Evolutionary conservation across 2,329 filamentous ascomycete species (phyloP).

Genomic region (Aspergillus ochraceoroseus): DNA sequence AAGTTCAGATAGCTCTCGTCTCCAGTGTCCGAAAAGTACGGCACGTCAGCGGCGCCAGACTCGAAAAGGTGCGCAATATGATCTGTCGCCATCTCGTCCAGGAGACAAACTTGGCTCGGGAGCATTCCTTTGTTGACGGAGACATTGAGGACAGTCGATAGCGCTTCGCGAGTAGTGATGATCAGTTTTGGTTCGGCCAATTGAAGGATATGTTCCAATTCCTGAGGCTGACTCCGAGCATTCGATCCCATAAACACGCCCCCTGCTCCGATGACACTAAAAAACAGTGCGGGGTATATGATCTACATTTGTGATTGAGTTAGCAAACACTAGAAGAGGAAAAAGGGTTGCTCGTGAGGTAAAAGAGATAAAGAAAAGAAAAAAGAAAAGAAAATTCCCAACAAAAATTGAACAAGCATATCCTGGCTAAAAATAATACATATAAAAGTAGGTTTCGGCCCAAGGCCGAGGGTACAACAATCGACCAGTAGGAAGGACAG

Average conservation of each 20-base stretch:
- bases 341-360: slow-evolving; percentile 1
- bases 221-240: slow-evolving; percentile 44
- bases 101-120: slow-evolving; percentile 33
- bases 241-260: slow-evolving; percentile 52
- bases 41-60: slow-evolving; percentile 20
- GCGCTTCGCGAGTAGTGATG: slow-evolving; percentile 41
- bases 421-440: too few relatives aligned
- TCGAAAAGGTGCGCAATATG: slow-evolving; percentile 30
- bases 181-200: slow-evolving; percentile 46
- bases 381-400: neutral
- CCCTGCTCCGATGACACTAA: slow-evolving; percentile 43
- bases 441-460: too few relatives aligned
- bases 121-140: slow-evolving; percentile 31
- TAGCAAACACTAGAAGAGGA: slow-evolving; percentile 14
- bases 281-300: slow-evolving; percentile 39
- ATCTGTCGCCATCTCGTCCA: slow-evolving; percentile 33
- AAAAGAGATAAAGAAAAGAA: neutral
- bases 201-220: slow-evolving; percentile 47
- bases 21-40: slow-evolving; percentile 17
- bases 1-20: slow-evolving; percentile 25
- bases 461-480: slow-evolving; percentile 6
- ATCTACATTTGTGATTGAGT: slow-evolving; percentile 28
- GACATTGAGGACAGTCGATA: slow-evolving; percentile 36
- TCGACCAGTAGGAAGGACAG: neutral
- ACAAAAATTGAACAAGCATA: slow-evolving; percentile 2